phyloP scores from a whole-genome alignment of 192 early-diverging fungal genomes.

The Diversispora eburnea region DNA sequence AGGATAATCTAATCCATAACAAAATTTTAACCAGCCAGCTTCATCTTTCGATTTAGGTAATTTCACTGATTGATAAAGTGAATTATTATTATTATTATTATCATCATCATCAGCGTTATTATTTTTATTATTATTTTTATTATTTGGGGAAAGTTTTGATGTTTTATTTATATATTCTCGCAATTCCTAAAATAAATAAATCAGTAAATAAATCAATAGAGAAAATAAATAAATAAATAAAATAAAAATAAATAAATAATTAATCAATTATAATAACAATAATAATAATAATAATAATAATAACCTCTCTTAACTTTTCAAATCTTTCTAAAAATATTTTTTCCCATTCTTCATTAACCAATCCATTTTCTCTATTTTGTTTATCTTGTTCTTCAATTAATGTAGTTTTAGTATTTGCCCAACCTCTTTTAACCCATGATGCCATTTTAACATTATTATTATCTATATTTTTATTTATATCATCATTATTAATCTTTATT shows the following conservation, averaged over 20 bases:
- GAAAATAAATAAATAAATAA: not conserved
- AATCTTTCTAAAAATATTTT: constrained; percentile 8
- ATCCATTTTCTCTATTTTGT: not conserved
- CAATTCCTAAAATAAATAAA: too few relatives aligned
- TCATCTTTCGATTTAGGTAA: constrained; percentile 9
- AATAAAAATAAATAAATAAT: not conserved
- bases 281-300: not conserved
- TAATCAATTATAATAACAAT: not conserved
- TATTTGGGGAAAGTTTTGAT: too few relatives aligned
- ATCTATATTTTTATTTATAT: not conserved
- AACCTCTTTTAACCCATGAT: constrained; percentile 26
- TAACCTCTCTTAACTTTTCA: constrained; percentile 14
- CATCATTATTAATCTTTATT: too few relatives aligned
- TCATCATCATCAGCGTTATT: not conserved
- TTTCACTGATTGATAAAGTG: not conserved
- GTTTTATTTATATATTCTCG: too few relatives aligned
- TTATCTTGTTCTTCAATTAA: not conserved
- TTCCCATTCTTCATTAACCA: constrained; percentile 23
- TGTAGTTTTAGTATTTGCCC: not conserved
- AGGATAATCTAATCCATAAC: constrained; percentile 2
- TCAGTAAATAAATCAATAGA: not conserved
- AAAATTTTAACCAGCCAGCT: constrained; percentile 25
- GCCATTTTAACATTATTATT: constrained; percentile 1
- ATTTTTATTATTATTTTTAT: too few relatives aligned
- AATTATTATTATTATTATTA: not conserved